Base-by-base conservation (phyloP, 1,139 yeast genomes). In the Protomyces inundatus region DNA sequence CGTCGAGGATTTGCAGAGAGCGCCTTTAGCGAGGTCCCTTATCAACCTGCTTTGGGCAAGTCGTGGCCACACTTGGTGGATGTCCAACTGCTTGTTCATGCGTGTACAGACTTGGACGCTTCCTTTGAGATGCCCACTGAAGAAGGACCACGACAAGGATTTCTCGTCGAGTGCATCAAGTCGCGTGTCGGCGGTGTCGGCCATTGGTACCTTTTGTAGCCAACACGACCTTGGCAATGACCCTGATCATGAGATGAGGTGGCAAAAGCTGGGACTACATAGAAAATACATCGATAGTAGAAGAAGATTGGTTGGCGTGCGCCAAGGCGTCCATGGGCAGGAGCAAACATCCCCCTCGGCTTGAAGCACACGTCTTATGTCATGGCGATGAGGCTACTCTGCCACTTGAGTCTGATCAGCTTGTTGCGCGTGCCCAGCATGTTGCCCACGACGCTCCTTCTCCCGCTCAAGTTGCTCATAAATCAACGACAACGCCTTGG, bases 381-480 rank as follows among this genome's bases (percentile, higher is more conserved):
- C 12, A 36, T 36, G 39, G 39, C 39, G 48, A 42, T 10, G 10
- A 40, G n/a, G n/a, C 23, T 5, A 42, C 51, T 46, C 34, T 12
- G 51, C 12, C 10, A n/a, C 54, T 16, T 50, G 54, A 9, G 54
- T 16, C 36, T 32, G 37, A 30, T 32, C 54, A 12, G 36, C 51
- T 4, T 42, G 48, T 4, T 42, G 23, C 9, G 48, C 48, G 23
- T 32, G 37, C 7, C n/a, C 54, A 5, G 36, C 51, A 5, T 42
- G 48, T 10, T 42, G 23, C 9, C 30, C 48, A 16, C 48, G 48
- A 9, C 64, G 33, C 54, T 55, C 39, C 50, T 48, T 45, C 75
- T 89, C 97, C 69, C 85, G 80, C 72, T 88, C 93, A 73, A 88
- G 81, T 73, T 88, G 89, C 73, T 86, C 86, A 70, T 84, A 83